Evolutionary conservation across 2,329 filamentous ascomycete species (phyloP), one percentile per base, ranked within the genome.

Genomic region (Trichophyton benhamiae): DNA sequence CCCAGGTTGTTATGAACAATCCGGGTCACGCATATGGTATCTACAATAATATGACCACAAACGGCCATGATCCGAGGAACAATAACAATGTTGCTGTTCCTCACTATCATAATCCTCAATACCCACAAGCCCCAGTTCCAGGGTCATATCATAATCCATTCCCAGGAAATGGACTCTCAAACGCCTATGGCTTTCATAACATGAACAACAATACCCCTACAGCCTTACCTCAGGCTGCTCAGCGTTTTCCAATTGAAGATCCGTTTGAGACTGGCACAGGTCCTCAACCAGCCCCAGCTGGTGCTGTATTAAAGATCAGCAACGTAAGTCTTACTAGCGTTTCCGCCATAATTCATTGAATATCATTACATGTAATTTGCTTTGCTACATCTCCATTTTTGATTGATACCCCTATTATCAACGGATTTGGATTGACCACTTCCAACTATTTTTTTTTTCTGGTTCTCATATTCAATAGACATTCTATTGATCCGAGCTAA

Each of bases 271-370:
- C 67, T 55, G 60, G 64, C 11, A 64, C 67, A 3, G 64, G 68
- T 52, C 61, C 63, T 6, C 64, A 59, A 42, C 57, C 61, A 42
- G 63, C 68, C 7, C 65, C 67, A 13, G 62, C 60, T 5, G 68
- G 65, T 52, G 71, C 71, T 13, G 72, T 75, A 22, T 62, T 74
- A 30, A 74, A 72, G 48, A 70, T 76, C 41, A 67, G 65, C 7
- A 74, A 75, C 62, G 74, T 74, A 63, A 71, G 72, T 25, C 22
- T 25, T 22, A 20, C 44, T 48, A 20, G 7, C 20, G n/a, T 25
- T 48, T 4, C 20, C 25, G 7, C 20, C 9, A 11, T 5, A 44
- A n/a, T 44, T 8, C 6, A 44, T 36, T 20, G 62, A 30, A 57
- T 59, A 22, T 11, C 57, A 60, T 41, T 25, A 20, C 9, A 38